phyloP scores from a whole-genome alignment of 148 eudicot species.

The Vaccinium darrowii region DNA sequence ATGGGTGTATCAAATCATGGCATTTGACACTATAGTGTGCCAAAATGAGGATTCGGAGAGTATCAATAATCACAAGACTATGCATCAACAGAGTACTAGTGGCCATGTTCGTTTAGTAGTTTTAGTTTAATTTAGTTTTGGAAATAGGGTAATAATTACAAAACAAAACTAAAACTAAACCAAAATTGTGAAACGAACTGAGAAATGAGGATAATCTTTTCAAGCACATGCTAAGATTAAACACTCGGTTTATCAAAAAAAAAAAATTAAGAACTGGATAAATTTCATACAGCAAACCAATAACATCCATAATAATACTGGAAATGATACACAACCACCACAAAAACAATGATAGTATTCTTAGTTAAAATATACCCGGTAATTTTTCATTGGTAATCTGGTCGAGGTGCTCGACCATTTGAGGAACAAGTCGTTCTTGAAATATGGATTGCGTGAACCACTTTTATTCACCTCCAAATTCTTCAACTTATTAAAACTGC shows the following conservation, averaged over 20 bases:
- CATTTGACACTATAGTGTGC: neutral
- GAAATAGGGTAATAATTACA: no score
- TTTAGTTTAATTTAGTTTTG: no score
- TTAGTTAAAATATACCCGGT: neutral
- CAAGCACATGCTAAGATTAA: no score
- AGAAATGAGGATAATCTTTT: no score
- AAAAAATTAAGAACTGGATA: neutral
- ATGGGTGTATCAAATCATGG: neutral
- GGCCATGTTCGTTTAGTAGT: no score
- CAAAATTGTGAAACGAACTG: no score
- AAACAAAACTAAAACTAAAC: no score
- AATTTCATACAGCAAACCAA: neutral
- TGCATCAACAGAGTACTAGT: neutral
- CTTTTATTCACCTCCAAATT: conserved; percentile 13
- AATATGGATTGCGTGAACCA: neutral
- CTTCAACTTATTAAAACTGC: neutral
- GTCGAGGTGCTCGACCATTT: conserved; percentile 1
- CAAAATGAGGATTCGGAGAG: neutral
- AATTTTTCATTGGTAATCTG: conserved; percentile 4
- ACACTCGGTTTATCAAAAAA: no score
- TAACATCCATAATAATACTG: no score
- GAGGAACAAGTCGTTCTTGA: neutral
- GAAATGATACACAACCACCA: no score
- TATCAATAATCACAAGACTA: neutral
- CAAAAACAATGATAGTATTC: neutral